Conservation (phyloP, 2,329 filamentous ascomycete genomes). For the Colletotrichum costaricense region DNA sequence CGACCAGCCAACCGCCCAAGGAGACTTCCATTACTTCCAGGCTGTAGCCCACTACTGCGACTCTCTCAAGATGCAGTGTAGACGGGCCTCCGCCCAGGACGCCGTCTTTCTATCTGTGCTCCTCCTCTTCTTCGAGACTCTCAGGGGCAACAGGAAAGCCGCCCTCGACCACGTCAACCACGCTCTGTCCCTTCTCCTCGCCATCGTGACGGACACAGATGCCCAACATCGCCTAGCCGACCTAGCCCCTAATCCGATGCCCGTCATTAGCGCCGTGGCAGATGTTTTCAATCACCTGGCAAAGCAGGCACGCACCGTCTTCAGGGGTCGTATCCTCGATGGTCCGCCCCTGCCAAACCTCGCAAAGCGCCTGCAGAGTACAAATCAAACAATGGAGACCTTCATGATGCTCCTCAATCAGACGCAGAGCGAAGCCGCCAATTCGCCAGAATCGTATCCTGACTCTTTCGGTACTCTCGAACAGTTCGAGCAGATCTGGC, state of each 20-base stretch:
- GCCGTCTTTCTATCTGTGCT: conserved; percentile 46
- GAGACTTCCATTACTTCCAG: conserved; percentile 43
- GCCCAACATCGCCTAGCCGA: conserved; percentile 19
- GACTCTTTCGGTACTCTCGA: conserved; percentile 38
- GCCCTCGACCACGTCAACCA: conserved; percentile 50
- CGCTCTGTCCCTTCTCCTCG: conserved; percentile 46
- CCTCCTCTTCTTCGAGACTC: conserved; percentile 45
- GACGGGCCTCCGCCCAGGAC: conserved; percentile 42
- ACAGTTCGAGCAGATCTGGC: conserved; percentile 41
- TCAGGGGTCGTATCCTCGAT: conserved; percentile 38
- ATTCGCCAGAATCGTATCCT: conserved; percentile 35
- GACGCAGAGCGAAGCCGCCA: conserved; percentile 25
- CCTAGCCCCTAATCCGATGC: conserved; percentile 40
- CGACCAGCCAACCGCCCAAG: background rate
- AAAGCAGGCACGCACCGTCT: conserved; percentile 39
- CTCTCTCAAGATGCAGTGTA: conserved; percentile 45
- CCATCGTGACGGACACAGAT: conserved; percentile 43
- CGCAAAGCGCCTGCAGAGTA: conserved; percentile 33
- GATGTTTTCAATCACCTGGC: conserved; percentile 39
- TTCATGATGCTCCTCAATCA: conserved; percentile 42
- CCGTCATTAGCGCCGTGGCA: conserved; percentile 40
- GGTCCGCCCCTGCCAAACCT: conserved; percentile 41
- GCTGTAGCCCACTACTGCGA: conserved; percentile 49
- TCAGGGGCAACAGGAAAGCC: conserved; percentile 44
- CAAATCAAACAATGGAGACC: conserved; percentile 41